Base-by-base conservation (phyloP, 208 protist genomes). In the Trypanosoma mega region DNA sequence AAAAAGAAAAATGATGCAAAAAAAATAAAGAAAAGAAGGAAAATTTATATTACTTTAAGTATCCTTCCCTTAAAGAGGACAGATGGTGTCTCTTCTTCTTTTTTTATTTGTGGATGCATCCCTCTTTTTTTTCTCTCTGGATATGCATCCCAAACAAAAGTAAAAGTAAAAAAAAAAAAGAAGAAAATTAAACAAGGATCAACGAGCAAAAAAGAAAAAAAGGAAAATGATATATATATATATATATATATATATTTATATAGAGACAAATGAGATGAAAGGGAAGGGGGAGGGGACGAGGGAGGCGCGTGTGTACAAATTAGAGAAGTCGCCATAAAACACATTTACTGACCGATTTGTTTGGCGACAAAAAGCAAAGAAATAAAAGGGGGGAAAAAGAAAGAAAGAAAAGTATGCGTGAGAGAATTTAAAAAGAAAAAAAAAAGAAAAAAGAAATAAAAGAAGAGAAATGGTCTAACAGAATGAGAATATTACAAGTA, bases 161-260 rank as follows among this genome's bases (percentile, higher is more conserved):
- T n/a, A 37, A 31, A 43, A 33, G 4, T 16, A 21, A 52, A 33
- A 52, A 62, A 18, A 24, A 24, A 30, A 30, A 14, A 31, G 45
- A 14, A 61, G 53, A 54, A 61, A 61, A 53, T 23, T 18, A 61
- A 61, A 61, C 48, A 47, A 43, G 53, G 24, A 61, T 47, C 21
- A 39, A 39, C 12, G 8, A 39, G 34, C 6, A 12, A 16, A 39
- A 39, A 39, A 39, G 34, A 12, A 12, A 39, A 12, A 39, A 12
- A 39, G 34, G 34, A 39, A 39, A 39, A 39, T 6, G 34, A 39
- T 6, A 39, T 14, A 26, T 39, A 39, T 39, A 39, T 39, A 39
- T 39, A 39, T 6, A 39, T 6, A 39, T 6, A 39, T 6, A 39
- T 6, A 39, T 6, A 39, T 39, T 39, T 39, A 16, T 39, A 12